Evolutionary conservation across 345 rosid species (phyloP), one percentile per base, ranked within the genome.

Genomic region (Cardamine occulta): DNA sequence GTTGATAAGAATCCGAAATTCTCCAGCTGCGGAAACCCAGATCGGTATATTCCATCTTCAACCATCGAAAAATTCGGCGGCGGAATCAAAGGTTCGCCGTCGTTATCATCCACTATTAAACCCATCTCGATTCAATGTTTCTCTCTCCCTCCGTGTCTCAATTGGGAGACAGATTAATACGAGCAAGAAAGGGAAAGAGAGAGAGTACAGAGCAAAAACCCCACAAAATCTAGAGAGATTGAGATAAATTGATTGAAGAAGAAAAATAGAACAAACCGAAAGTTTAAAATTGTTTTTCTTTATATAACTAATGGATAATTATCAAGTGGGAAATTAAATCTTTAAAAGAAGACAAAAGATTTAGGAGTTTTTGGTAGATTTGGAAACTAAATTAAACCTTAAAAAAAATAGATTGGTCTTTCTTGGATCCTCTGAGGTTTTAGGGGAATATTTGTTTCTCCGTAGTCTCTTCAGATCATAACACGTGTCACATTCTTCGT

Each of bases 11-110:
- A 93, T 1, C 74, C 40, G 49, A 93, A 89, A 81, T 86, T 88
- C 62, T 57, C 68, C 0, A 86, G 81, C 23, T 78, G 81, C 73
- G 98, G 98, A 42, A 91, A 81, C 54, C 86, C 79, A 24, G 97
- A 93, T 77, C 98, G 82, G 83, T 74, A 93, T 70, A 93, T 82
- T 73, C 89, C 91, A 29, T 88, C 97, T 48, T 91, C 97, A 1
- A 91, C 97, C 90, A 77, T 82, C 0, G 97, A 89, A 81, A 93
- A 93, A 76, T 93, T 93, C 17, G 82, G 24, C 23, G 95, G 96
- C 34, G 95, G 91, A 4, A 80, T 68, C 66, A 82, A 44, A 57
- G 74, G 59, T 18, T 18, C 84, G 65, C 72, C 82, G 56, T 40
- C 80, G 14, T 40, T 76, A 28, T 51, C 83, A 58, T 81, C 87